phyloP scores from a whole-genome alignment of 305 asterid species.

The Solanum hybrid region DNA sequence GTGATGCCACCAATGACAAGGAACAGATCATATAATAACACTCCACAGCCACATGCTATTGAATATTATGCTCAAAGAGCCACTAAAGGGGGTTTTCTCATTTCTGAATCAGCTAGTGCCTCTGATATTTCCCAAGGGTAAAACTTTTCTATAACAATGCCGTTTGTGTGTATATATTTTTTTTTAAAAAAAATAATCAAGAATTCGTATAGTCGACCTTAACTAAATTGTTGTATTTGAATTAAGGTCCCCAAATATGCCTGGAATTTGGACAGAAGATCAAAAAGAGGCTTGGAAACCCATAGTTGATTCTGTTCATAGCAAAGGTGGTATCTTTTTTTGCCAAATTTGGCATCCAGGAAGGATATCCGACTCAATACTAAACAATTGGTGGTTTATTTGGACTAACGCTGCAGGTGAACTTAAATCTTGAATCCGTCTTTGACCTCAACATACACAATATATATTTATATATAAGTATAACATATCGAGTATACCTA shows the following conservation, averaged over 20 bases:
- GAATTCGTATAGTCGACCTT: neutral
- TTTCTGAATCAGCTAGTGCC: conserved; percentile 21
- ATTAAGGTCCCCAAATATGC: neutral
- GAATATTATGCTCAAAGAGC: conserved; percentile 43
- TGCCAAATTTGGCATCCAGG: conserved; percentile 33
- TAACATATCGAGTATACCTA: neutral
- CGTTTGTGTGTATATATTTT: neutral
- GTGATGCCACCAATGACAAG: conserved; percentile 18
- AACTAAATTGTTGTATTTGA: neutral
- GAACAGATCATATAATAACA: conserved; percentile 25
- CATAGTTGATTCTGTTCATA: conserved; percentile 20
- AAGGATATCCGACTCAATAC: conserved; percentile 8
- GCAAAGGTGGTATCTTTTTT: conserved; percentile 27
- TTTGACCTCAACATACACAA: neutral
- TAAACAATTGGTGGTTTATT: neutral
- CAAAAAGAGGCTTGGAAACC: conserved; percentile 27
- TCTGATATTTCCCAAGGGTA: conserved; percentile 29
- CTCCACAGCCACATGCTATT: conserved; percentile 44
- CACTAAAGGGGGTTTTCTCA: conserved; percentile 35
- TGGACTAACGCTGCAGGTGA: neutral
- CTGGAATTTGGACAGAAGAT: conserved; percentile 18
- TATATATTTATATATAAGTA: no score
- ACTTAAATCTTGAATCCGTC: no score
- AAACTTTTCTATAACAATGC: neutral
- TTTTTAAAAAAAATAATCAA: neutral